phyloP scores from a whole-genome alignment of 306 rosid species.

The Acacia crassicarpa region DNA sequence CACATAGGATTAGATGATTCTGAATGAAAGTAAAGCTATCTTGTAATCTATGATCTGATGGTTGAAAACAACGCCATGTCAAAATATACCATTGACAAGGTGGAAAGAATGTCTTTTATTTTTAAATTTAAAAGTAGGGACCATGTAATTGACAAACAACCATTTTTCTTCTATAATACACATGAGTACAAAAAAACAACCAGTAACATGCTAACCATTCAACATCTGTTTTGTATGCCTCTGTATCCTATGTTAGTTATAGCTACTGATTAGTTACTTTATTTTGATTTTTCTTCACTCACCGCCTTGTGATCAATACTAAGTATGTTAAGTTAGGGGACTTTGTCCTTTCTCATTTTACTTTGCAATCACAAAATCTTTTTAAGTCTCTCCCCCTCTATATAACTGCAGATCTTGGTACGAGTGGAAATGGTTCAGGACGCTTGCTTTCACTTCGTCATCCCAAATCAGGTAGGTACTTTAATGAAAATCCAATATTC shows the following conservation, averaged over 20 bases:
- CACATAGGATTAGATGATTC: neutral
- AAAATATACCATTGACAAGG: neutral
- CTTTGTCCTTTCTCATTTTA: neutral
- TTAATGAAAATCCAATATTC: neutral
- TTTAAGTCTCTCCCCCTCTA: neutral
- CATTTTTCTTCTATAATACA: neutral
- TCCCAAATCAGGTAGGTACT: constrained; percentile 79
- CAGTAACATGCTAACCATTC: neutral
- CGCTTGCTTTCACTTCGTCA: constrained; percentile 62
- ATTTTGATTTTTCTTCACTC: neutral
- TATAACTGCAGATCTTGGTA: constrained; percentile 50
- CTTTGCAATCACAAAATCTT: neutral
- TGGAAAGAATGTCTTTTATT: neutral
- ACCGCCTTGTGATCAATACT: neutral
- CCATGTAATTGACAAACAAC: neutral
- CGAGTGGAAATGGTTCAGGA: constrained; percentile 54
- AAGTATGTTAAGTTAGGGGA: neutral
- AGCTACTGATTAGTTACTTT: neutral
- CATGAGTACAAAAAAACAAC: neutral
- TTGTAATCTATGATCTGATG: neutral
- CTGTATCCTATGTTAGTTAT: neutral
- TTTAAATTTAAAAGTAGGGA: neutral
- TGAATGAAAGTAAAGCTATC: neutral
- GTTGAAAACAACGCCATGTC: neutral
- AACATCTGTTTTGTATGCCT: neutral